phyloP scores from a whole-genome alignment of 192 early-diverging fungal species.

The Backusella macrospora region DNA sequence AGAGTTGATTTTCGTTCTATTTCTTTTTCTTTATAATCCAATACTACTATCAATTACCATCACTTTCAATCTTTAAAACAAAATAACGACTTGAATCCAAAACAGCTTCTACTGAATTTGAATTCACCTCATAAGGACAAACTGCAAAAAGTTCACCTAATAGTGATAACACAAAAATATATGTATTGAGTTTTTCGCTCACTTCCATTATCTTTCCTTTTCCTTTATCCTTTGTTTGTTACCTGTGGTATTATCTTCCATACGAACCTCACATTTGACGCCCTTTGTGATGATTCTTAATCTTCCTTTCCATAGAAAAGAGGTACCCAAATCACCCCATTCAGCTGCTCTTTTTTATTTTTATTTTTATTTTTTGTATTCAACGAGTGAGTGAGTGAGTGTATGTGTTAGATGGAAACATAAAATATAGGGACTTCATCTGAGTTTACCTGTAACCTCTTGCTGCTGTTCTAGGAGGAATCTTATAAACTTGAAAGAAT shows the following conservation, averaged over 20 bases:
- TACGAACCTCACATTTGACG: slow-evolving; percentile 67
- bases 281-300: slow-evolving; percentile 71
- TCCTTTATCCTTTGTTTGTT: neutral
- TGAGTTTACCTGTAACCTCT: slow-evolving; percentile 61
- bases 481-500: slow-evolving; percentile 53
- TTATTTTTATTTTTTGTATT: too few relatives aligned
- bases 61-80: slow-evolving; percentile 75
- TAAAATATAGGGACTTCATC: neutral
- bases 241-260: slow-evolving; percentile 69
- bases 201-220: neutral
- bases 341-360: slow-evolving; percentile 62
- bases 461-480: slow-evolving; percentile 71
- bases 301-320: slow-evolving; percentile 80
- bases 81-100: slow-evolving; percentile 86
- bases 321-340: slow-evolving; percentile 72
- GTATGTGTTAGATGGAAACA: neutral
- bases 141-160: slow-evolving; percentile 81
- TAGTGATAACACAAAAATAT: neutral
- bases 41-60: slow-evolving; percentile 42
- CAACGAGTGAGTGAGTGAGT: too few relatives aligned
- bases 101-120: slow-evolving; percentile 75
- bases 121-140: slow-evolving; percentile 72
- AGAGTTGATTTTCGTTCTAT: neutral
- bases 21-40: neutral
- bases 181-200: neutral